Evolutionary conservation across 2,329 filamentous ascomycete genomes (phyloP), one percentile per base, ranked within the genome.

Genomic region (Sarocladium strictum): DNA sequence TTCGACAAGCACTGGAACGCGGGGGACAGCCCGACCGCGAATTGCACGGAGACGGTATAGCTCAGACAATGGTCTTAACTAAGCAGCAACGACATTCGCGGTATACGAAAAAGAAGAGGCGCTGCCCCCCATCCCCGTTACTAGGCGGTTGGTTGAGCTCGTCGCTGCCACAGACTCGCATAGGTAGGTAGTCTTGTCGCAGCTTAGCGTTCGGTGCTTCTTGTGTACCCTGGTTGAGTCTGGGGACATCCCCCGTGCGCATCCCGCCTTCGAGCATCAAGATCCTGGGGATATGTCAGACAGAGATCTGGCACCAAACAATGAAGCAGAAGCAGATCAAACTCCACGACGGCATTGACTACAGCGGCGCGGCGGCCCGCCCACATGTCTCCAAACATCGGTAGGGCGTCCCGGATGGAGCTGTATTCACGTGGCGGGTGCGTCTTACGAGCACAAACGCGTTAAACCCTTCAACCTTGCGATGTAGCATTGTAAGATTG

Each of bases 351-450:
- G 27, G 9, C 29, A 19, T 11, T 23, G 14, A n/a, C n/a, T 21
- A 23, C 27, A 51, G 27, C 47, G 47, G 47, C 24, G 47, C 47
- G 47, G 47, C 47, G 47, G 47, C 47, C 47, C 47, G 47, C 43
- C 14, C 10, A 27, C 21, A 3, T 49, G 19, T 27, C 43, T 51
- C 26, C 27, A 33, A 51, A 14, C 21, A 51, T 23, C 47, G 47
- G 47, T 29, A 51, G 47, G 12, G 27, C 19, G 27, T 51, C 29
- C 47, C 47, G 47, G 47, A 33, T 51, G 47, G 47, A 51, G 27
- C 27, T 32, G 29, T 19, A 5, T 32, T 51, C 47, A 51, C 47
- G 47, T 51, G 47, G 47, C 47, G n/a, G 3, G 27, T 23, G 38
- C 38, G 23, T 17, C 23, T 24, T 27, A 19, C 29, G 15, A n/a